Evolutionary conservation across 345 rosid species (phyloP), one percentile per base, ranked within the genome.

Genomic region (Syzygium grande): DNA sequence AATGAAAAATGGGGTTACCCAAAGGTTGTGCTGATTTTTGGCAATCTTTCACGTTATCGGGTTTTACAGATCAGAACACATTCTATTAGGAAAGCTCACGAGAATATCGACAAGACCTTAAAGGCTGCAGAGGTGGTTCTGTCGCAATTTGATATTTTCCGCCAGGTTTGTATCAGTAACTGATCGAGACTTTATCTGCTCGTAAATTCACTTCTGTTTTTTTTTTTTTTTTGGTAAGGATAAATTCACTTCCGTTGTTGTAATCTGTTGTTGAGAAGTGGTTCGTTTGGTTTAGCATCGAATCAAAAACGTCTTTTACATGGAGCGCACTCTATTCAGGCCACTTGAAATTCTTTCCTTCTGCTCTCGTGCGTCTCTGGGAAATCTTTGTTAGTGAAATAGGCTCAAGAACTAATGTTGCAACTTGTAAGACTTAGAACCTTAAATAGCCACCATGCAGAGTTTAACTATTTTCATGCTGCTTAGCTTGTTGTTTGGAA

Each of bases 41-140:
- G 86, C 86, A 54, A 4, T 54, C 6, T 85, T 85, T 21, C 27
- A 53, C 77, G 78, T 41, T 11, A 17, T n/a, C 84, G 55, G 84
- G 53, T 85, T 90, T 89, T 91, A 77, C 94, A 98, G 99, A 93
- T 96, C 88, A 94, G 99, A 87, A 98, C 99, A 49, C 97, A 96
- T 90, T 92, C 99, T 27, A 96, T 98, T 90, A 93, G 99, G 90
- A 96, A 96, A 92, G 99, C 98, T 91, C 98, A 96, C 77, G 99
- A 96, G 95, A 98, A 98, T 90, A 98, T 98, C 53, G 99, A 98
- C 91, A 94, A 88, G 92, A 94, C 99, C 90, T 92, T 96, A 86
- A 98, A 98, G 89, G 87, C 98, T 86, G 99, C 99, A 22, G 98
- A 98, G 91, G 93, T 93, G 91, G 87, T 96, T 88, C 88, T 96